Base-by-base conservation (phyloP, 768 basidiomycete genomes). In the Termitomyces sp. region DNA sequence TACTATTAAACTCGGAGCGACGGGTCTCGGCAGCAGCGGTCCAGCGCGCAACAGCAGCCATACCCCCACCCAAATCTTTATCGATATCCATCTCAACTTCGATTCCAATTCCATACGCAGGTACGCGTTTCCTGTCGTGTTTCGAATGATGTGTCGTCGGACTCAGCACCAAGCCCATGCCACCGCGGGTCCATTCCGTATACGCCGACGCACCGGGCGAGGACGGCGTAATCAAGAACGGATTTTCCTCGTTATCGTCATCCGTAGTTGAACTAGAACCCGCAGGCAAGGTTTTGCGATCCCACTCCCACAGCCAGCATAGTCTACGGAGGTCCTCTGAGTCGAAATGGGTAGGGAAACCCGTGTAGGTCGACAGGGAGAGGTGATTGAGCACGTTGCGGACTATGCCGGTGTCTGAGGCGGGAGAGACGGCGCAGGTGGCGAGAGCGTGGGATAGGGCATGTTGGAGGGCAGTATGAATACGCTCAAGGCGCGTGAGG, bases 251-350 rank as follows among this genome's bases (percentile, higher is more conserved):
- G 12, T 82, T 81, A 6, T 88, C 88, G 12, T 82, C 81, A 6
- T 73, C 65, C 13, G 58, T 54, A 22, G 50, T n/a, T 7, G 53
- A 5, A 42, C 31, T 16, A 52, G 33, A 44, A 2, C 45, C 23
- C 9, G 33, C 54, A 3, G 78, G 73, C 3, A 80, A 50, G 5
- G 73, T 57, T 41, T 78, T 68, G 6, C 80, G 78, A 63, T 91
- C 85, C 91, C 91, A 94, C 66, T 93, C 91, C 89, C 91, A 92
- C 15, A 93, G 56, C 91, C 91, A 93, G 70, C 91, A 92, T 18
- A 94, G 77, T 55, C 87, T 78, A 53, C 75, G 81, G 43, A 93
- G 73, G 63, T 91, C 91, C 46, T 85, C 80, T n/a, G 83, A 58
- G 31, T 80, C 78, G 59, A 90, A 84, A 52, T 82, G 79, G 3